Conservation (phyloP, 2,329 filamentous ascomycete species). For the Seiridium unicorne region DNA sequence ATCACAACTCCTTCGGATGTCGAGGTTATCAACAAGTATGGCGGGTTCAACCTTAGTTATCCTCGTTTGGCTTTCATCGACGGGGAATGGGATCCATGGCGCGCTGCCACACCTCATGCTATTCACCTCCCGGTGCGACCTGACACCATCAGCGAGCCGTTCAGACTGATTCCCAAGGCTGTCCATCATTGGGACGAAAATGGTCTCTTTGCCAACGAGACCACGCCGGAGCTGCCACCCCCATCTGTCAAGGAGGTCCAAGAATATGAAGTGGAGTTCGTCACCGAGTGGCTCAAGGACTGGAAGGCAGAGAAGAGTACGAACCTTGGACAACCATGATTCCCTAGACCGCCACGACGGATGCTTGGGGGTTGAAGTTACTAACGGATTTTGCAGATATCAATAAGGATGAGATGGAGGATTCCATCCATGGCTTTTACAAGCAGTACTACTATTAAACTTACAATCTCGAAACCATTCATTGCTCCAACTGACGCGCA, state of each 20-base stretch:
- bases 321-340: not conserved
- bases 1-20: slow-evolving; percentile 63
- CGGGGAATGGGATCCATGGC: slow-evolving; percentile 79
- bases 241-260: slow-evolving; percentile 58
- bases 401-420: not conserved
- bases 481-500: not conserved
- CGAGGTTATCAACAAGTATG: slow-evolving; percentile 71
- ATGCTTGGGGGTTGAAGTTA: not conserved
- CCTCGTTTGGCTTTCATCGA: slow-evolving; percentile 75
- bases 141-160: slow-evolving; percentile 65
- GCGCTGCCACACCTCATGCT: slow-evolving; percentile 69
- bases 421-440: not conserved
- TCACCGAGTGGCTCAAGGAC: slow-evolving; percentile 65
- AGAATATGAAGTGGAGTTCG: slow-evolving; percentile 56
- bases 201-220: slow-evolving; percentile 63
- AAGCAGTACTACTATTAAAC: not conserved
- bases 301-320: slow-evolving; percentile 35
- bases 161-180: slow-evolving; percentile 69
- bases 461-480: not conserved
- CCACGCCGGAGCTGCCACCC: slow-evolving; percentile 56
- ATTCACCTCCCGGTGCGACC: slow-evolving; percentile 54
- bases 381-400: not conserved
- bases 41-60: slow-evolving; percentile 70
- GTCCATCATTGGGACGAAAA: slow-evolving; percentile 84
- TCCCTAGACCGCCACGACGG: not conserved